Evolutionary conservation across 371 early-diverging fungal species (phyloP), one percentile per base, ranked within the genome.

Genomic region (Haplosporangium sp.): DNA sequence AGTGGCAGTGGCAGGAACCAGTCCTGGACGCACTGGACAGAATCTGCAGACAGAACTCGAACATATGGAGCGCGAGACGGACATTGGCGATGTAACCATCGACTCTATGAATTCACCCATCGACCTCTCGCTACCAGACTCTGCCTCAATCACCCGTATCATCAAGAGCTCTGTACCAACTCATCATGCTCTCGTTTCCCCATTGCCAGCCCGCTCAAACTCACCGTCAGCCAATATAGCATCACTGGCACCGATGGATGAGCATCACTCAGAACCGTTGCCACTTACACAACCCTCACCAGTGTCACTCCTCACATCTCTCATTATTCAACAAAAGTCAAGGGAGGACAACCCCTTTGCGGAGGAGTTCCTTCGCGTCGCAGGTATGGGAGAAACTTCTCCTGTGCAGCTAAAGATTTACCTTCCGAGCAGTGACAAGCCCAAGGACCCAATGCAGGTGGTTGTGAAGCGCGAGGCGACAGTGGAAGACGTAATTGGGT

Each of bases 401-500:
- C 84, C 90, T 10, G 84, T 93, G 16, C 85, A 83, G 37, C 79
- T 94, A n/a, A 86, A 86, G 64, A 86, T 94, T 3, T 93, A 87
- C 71, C 68, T 94, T 16, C 90, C 92, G 0, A 80, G 82, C 62
- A 83, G 88, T 6, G 68, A 58, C 16, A 77, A 83, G 11, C 86
- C 88, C 2, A 76, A 74, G 55, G 84, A 84, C 16, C 93, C 95
- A 5, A 80, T 95, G 42, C 70, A 72, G 4, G 77, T 98, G n/a
- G 82, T 86, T 0, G 93, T 97, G 18, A 90, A 92, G 53, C 86
- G 90, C 0, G 92, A 93, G 48, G 95, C 96, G 11, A 90, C 92
- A 14, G 95, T 96, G 1, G 96, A 96, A 71, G 95, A 98, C 64
- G 93, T 93, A 1, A 95, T 97, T 81, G 98, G 98, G 0, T 95